Base-by-base conservation (phyloP, 2,329 filamentous ascomycete genomes). In the Penicillium expansum region DNA sequence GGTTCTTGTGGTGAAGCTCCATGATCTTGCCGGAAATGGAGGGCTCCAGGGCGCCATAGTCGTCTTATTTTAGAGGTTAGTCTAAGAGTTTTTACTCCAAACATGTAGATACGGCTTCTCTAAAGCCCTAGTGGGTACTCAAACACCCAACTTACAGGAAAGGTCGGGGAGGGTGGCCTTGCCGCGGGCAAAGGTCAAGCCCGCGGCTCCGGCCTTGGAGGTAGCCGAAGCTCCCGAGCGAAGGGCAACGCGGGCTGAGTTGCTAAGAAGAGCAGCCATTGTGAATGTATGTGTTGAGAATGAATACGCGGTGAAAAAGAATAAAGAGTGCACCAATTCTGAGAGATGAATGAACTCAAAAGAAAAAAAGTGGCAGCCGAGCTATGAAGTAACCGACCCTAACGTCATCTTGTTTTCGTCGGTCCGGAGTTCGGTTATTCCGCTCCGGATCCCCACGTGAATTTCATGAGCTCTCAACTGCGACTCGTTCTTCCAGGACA, bases 141-240 rank as follows among this genome's bases (percentile, higher is more conserved):
- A 29, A 32, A 33, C 20, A 51, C 27, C 32, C n/a, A 33, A 73
- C 84, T 62, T 82, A 91, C 88, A 92, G 68, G 85, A 74, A 13
- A 97, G 87, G 71, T 97, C 92, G 62, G 94, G 94, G 41, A 99
- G 88, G 41, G 92, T 96, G 51, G 90, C 93, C 82, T 97, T 97
- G 79, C 86, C 86, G 70, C 92, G 87, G 67, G 88, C 83, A 71
- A 95, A 95, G 73, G 84, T 89, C 67, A 87, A 88, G 76, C 86
- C 85, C 64, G 88, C 86, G 71, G 90, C 80, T 58, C 82, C 80
- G 62, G 83, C 82, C 73, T 83, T 85, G 57, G 85, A 67, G 64
- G 72, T 68, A 64, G 73, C 66, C 59, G 74, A 80, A 70, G 85
- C 83, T 69, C 82, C 79, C 64, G 87, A 83, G 69, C 90, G 85